Base-by-base conservation (phyloP, 768 basidiomycete genomes). In the Agrocybe chaxingu region DNA sequence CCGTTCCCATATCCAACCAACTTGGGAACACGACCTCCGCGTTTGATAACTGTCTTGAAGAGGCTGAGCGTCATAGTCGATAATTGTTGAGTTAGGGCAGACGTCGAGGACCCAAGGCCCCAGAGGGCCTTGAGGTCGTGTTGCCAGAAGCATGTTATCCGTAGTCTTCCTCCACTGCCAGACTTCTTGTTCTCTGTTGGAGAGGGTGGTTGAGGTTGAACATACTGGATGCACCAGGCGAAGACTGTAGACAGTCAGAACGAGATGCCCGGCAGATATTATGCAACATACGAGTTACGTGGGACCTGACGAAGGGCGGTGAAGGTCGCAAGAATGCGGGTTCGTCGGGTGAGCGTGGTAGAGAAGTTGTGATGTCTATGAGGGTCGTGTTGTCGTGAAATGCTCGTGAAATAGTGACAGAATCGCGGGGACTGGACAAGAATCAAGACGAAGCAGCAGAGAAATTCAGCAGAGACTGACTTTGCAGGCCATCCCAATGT, bases 401-500 rank as follows among this genome's bases (percentile, higher is more conserved):
- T 34, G 90, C 82, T 52, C 90, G 83, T 40, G 92, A 90, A 59
- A 99, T 95, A 11, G 92, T 96, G 38, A 99, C 87, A 10, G 93
- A 85, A 61, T 99, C 96, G 57, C 96, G 77, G 3, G 96, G 96
- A 63, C 92, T 96, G 52, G 24, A 47, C 42, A 42, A 31, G 19
- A 50, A 31, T 42, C 11, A 49, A 38, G 49, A 29, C 45, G 48
- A 36, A 34, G 18, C 45, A 12, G 18, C 11, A 34, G 54, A 16
- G 53, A 4, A 38, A 32, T 18, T 36, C 3, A 49, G 9, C 39
- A 32, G 35, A 40, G 37, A 78, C 92, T 61, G 63, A 96, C 94
- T 87, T 94, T 50, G 93, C 94, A 50, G 96, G 96, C 96, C 96
- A 99, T 1, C 96, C 96, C 8, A 99, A 70, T 6, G 85, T 85